Percentiles rank a stretch among this genome's conserved stretches.
Conservation (phyloP, 1,284 basidiomycete genomes). For the Malassezia sympodialis region DNA sequence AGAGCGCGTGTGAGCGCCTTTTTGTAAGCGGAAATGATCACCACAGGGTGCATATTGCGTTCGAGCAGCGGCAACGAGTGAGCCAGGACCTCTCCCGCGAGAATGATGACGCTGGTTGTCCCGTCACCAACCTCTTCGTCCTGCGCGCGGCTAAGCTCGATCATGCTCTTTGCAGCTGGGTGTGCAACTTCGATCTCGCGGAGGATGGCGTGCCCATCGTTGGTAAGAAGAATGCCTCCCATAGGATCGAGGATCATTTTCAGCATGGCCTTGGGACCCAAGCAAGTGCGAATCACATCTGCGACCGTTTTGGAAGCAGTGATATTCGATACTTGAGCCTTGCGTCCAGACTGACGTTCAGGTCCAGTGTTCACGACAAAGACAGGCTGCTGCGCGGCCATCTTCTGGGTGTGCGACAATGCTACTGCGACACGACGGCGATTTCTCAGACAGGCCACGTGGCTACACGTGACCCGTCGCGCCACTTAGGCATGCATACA, state of each 20-base stretch:
- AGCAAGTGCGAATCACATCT: slow-evolving; percentile 95
- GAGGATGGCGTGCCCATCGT: slow-evolving; percentile 93
- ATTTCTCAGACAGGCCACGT: neutral
- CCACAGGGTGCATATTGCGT: slow-evolving; percentile 92
- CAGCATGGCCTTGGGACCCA: slow-evolving; percentile 94
- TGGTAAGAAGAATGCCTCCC: slow-evolving; percentile 58
- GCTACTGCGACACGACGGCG: neutral
- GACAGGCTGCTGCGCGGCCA: slow-evolving; percentile 45
- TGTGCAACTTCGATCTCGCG: slow-evolving; percentile 97
- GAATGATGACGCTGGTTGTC: slow-evolving; percentile 92
- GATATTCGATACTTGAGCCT: slow-evolving; percentile 94
- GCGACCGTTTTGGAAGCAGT: slow-evolving; percentile 97
- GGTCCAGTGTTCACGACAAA: slow-evolving; percentile 63
- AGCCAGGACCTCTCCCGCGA: slow-evolving; percentile 97
- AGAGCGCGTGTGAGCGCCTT: slow-evolving; percentile 85
- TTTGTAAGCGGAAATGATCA: slow-evolving; percentile 97
- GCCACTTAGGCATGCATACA: neutral
- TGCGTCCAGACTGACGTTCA: slow-evolving; percentile 82
- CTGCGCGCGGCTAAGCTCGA: slow-evolving; percentile 90
- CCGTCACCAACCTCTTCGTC: slow-evolving; percentile 98
- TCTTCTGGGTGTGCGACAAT: slow-evolving; percentile 7
- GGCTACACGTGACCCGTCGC: neutral
- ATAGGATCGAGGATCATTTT: slow-evolving; percentile 88
- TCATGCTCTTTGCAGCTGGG: slow-evolving; percentile 98
- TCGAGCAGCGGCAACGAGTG: slow-evolving; percentile 85